Evolutionary conservation across 2,329 filamentous ascomycete genomes (phyloP).

Genomic region (Thelonectria olida): DNA sequence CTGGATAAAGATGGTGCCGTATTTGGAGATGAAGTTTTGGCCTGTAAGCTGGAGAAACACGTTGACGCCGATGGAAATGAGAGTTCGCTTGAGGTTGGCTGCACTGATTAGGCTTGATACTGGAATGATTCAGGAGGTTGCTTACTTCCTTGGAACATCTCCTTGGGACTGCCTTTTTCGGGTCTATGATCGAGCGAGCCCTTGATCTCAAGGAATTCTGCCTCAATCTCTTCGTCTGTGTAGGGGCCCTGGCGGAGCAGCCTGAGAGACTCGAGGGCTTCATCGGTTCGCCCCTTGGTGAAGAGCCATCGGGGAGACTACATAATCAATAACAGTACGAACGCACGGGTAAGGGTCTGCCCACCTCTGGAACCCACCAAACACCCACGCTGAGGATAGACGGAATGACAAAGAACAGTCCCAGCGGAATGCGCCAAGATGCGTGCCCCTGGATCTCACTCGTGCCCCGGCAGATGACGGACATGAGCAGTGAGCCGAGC

Average conservation of each 20-base stretch:
- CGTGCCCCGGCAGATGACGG: background rate
- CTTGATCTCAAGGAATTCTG: constrained; percentile 20
- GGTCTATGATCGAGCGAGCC: too few species aligned
- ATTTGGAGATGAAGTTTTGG: constrained; percentile 38
- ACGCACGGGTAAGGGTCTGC: too few species aligned
- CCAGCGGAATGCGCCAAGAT: constrained; percentile 41
- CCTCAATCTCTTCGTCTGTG: constrained; percentile 35
- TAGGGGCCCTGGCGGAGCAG: constrained; percentile 35
- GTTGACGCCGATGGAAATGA: constrained; percentile 38
- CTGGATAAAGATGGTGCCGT: constrained; percentile 42
- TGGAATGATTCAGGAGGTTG: too few species aligned
- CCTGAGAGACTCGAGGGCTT: constrained; percentile 35
- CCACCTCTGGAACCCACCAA: constrained; percentile 41
- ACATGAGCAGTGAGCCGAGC: background rate
- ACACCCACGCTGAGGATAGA: constrained; percentile 37
- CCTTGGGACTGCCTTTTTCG: background rate
- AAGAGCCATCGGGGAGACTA: constrained; percentile 42
- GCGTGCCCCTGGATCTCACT: background rate
- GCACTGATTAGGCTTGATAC: too few species aligned
- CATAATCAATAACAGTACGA: too few species aligned
- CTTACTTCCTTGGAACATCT: background rate
- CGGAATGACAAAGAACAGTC: constrained; percentile 46
- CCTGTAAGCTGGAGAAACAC: constrained; percentile 43
- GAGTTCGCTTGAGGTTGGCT: constrained; percentile 34
- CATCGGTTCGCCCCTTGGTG: constrained; percentile 37